These are phyloP conservation scores for Galerina marginata DNA, from an alignment of 768 basidiomycete species.

Conservation along the genomic window DNA sequence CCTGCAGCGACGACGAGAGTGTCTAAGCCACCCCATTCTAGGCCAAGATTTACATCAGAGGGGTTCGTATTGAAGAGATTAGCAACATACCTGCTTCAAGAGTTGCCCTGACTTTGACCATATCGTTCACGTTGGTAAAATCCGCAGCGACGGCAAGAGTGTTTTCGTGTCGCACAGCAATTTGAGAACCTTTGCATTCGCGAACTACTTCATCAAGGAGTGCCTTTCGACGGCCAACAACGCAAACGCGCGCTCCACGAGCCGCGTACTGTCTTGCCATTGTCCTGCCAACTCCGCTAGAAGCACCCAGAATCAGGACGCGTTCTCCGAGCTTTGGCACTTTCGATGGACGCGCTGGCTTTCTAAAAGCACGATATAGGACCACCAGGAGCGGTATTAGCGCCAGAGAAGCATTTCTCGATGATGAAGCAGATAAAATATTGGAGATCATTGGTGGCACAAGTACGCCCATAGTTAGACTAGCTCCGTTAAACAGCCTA, in stretches of 20 bases:
- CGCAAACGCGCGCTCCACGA: conserved; percentile 76
- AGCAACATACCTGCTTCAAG: conserved; percentile 58
- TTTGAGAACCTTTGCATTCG: conserved; percentile 54
- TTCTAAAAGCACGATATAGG: conserved; percentile 24
- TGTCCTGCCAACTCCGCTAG: conserved; percentile 79
- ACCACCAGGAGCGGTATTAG: conserved; percentile 29
- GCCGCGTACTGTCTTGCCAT: conserved; percentile 74
- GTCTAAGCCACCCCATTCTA: conserved; percentile 85
- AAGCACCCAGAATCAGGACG: conserved; percentile 82
- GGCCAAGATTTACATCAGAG: not conserved
- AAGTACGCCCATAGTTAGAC: not conserved
- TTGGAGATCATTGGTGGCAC: conserved; percentile 1
- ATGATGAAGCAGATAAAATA: conserved; percentile 1
- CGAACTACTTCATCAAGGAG: conserved; percentile 61
- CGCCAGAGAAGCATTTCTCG: conserved; percentile 22
- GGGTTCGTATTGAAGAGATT: not conserved
- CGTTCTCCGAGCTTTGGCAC: conserved; percentile 61
- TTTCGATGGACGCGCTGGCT: conserved; percentile 35
- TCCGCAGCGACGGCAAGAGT: conserved; percentile 65
- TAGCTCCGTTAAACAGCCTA: not conserved
- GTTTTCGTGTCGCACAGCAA: conserved; percentile 26
- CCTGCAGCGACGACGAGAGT: conserved; percentile 85
- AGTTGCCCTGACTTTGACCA: conserved; percentile 60
- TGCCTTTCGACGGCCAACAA: conserved; percentile 69
- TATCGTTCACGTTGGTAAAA: conserved; percentile 67